Percentiles rank a stretch among this genome's conserved stretches.
These are phyloP conservation scores for Coemansia sp. DNA, from an alignment of 192 early-diverging fungal species.

Conservation along the genomic window DNA sequence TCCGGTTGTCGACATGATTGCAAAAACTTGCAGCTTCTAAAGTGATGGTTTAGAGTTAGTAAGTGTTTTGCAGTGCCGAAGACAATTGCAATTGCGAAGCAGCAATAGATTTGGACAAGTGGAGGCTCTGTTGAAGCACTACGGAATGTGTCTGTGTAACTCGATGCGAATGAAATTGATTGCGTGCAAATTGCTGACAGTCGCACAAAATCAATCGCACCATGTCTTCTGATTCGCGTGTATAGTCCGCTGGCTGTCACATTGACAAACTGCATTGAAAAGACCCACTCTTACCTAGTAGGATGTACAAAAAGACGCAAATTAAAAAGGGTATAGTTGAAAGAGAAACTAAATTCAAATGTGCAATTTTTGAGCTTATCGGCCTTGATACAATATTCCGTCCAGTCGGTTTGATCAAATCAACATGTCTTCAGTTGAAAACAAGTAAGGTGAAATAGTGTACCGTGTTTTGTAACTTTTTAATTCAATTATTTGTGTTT, in stretches of 20 bases:
- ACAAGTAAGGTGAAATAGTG: neutral
- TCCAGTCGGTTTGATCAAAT: neutral
- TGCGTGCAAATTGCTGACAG: too few species aligned
- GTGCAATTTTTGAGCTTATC: neutral
- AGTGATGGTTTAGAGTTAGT: neutral
- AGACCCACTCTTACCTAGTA: neutral
- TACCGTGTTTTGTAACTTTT: neutral
- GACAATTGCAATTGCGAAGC: neutral
- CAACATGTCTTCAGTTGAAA: neutral
- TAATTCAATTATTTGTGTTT: neutral
- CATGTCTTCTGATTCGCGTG: neutral
- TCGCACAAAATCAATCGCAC: too few species aligned
- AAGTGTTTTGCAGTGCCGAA: neutral
- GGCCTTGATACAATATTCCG: neutral
- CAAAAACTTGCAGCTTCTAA: conserved; percentile 23
- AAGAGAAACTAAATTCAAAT: neutral
- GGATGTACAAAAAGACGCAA: neutral
- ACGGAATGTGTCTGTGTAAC: too few species aligned
- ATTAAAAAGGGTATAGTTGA: neutral
- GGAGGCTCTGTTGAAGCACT: too few species aligned
- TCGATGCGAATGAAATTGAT: too few species aligned
- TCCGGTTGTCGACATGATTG: conserved; percentile 55
- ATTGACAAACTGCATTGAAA: neutral
- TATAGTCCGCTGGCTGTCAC: neutral
- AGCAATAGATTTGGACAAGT: too few species aligned